Percentiles rank a stretch among this genome's conserved stretches.
Evolutionary conservation across 2,329 filamentous ascomycete genomes (phyloP).

Genomic region (Phialophora verrucosa): DNA sequence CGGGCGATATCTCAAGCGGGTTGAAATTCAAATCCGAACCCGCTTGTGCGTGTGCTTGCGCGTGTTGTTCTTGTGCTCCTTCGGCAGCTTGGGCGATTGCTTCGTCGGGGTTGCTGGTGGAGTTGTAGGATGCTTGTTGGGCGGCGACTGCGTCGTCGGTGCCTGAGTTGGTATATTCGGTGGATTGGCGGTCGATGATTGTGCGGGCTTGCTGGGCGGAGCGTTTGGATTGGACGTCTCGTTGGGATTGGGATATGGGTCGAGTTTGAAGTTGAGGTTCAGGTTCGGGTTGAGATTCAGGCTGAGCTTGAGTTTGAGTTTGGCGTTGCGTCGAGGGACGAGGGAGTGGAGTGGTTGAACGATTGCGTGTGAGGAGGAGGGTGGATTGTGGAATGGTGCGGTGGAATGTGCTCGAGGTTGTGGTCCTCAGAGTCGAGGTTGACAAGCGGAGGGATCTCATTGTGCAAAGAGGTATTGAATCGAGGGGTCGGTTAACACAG

Average conservation of each 20-base stretch:
- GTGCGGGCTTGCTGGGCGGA: slow-evolving; percentile 23
- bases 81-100: slow-evolving; percentile 12
- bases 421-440: neutral
- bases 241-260: slow-evolving; percentile 11
- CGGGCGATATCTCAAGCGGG: slow-evolving; percentile 27
- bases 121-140: slow-evolving; percentile 13
- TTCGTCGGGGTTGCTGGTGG: slow-evolving; percentile 4
- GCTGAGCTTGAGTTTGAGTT: neutral
- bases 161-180: slow-evolving; percentile 27
- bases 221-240: slow-evolving; percentile 16
- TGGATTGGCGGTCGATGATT: slow-evolving; percentile 29
- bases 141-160: slow-evolving; percentile 32
- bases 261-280: neutral
- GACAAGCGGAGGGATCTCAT: neutral
- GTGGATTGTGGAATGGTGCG: neutral
- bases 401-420: neutral
- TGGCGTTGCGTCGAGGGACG: neutral
- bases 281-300: neutral
- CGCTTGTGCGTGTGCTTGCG: neutral
- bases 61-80: neutral
- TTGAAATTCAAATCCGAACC: slow-evolving; percentile 6
- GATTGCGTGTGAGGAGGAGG: neutral
- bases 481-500: neutral
- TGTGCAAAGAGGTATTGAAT: neutral
- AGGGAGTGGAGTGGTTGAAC: neutral